Percentiles rank a stretch among this genome's conserved stretches.
phyloP scores from a whole-genome alignment of 2,329 filamentous ascomycete species.

The Aspergillus proliferans region DNA sequence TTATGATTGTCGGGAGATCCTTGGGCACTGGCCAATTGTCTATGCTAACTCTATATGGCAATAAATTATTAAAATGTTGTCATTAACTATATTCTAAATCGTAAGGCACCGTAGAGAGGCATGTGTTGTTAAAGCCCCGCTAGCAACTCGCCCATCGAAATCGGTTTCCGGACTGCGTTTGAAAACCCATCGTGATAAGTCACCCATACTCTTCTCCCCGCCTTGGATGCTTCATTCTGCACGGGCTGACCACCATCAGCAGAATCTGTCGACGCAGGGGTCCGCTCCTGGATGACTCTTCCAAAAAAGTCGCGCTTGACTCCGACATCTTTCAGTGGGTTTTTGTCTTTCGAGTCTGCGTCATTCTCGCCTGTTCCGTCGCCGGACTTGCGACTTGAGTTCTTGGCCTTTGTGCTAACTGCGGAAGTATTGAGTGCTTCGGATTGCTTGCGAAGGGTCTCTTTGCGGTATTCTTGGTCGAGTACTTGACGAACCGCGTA shows the following conservation, averaged over 20 bases:
- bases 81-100: too few species aligned
- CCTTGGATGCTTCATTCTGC: constrained; percentile 27
- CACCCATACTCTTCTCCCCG: constrained; percentile 67
- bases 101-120: too few species aligned
- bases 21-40: too few species aligned
- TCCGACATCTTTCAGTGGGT: constrained; percentile 27
- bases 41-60: too few species aligned
- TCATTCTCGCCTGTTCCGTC: constrained; percentile 14
- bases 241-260: constrained; percentile 16
- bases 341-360: constrained; percentile 20
- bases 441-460: constrained; percentile 60
- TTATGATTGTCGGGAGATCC: too few species aligned
- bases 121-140: constrained; percentile 25
- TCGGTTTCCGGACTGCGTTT: constrained; percentile 84
- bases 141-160: constrained; percentile 74
- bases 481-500: constrained; percentile 91
- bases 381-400: constrained; percentile 18
- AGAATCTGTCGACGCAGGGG: constrained; percentile 34
- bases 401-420: constrained; percentile 13
- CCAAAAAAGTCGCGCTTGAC: constrained; percentile 83
- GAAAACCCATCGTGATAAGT: constrained; percentile 86
- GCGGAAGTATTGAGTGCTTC: constrained; percentile 43
- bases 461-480: constrained; percentile 79
- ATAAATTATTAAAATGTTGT: too few species aligned
- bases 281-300: constrained; percentile 53